Percentiles rank a stretch among this genome's conserved stretches.
Evolutionary conservation across 2,329 filamentous ascomycete species (phyloP).

Genomic region (Teratosphaeriaceae sp.): DNA sequence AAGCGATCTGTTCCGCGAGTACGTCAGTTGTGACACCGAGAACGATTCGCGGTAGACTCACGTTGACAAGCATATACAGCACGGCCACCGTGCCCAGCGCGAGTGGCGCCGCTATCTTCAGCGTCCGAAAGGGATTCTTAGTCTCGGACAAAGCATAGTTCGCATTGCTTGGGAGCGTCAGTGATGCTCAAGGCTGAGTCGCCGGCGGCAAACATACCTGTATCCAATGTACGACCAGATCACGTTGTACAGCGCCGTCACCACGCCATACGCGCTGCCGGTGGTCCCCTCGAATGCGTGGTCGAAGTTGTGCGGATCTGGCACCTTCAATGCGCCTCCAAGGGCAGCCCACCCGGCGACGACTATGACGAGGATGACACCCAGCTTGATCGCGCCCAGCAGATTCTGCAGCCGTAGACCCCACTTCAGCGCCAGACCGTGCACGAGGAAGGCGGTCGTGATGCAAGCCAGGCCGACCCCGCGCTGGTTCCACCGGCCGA

Average conservation of each 20-base stretch:
- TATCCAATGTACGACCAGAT: constrained; percentile 66
- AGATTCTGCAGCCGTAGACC: constrained; percentile 61
- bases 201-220: constrained; percentile 9
- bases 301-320: constrained; percentile 56
- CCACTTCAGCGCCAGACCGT: constrained; percentile 58
- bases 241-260: constrained; percentile 66
- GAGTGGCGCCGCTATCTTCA: constrained; percentile 58
- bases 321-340: constrained; percentile 53
- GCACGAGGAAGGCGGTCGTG: constrained; percentile 58
- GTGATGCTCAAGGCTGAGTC: neutral
- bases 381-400: constrained; percentile 59
- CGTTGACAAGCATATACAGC: constrained; percentile 60
- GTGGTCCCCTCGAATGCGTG: constrained; percentile 61
- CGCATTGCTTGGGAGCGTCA: constrained; percentile 46
- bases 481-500: constrained; percentile 61
- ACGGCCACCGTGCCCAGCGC: constrained; percentile 53
- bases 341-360: constrained; percentile 55
- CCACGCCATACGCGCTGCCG: constrained; percentile 58
- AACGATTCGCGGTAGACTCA: too few relatives aligned
- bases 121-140: constrained; percentile 56
- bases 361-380: constrained; percentile 59
- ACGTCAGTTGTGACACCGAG: too few relatives aligned
- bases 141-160: constrained; percentile 62
- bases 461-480: constrained; percentile 61
- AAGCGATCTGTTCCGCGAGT: constrained; percentile 38